Evolutionary conservation across 2,329 filamentous ascomycete species (phyloP).

Genomic region (Pseudocercospora pini-densiflorae): DNA sequence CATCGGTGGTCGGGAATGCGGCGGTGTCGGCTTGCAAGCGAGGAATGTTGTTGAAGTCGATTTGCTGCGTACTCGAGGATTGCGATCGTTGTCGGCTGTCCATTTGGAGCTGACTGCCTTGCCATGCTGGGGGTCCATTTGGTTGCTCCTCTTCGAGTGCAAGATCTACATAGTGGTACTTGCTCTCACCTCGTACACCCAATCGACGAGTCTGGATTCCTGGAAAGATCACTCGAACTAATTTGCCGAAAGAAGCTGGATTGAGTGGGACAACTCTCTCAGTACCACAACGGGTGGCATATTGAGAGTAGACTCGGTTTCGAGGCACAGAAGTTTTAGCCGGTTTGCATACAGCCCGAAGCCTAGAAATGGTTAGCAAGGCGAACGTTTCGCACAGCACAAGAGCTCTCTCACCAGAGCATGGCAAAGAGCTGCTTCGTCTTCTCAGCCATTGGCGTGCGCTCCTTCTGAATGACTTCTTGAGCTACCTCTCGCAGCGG

Average conservation of each 20-base stretch:
- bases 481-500: slow-evolving; percentile 72
- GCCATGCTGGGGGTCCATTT: slow-evolving; percentile 31
- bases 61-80: slow-evolving; percentile 37
- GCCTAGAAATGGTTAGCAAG: slow-evolving; percentile 56
- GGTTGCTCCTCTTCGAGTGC: slow-evolving; percentile 53
- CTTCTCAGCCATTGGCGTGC: slow-evolving; percentile 79
- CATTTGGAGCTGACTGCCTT: slow-evolving; percentile 26
- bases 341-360: slow-evolving; percentile 72
- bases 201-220: slow-evolving; percentile 90
- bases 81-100: slow-evolving; percentile 36
- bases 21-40: slow-evolving; percentile 55
- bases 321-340: slow-evolving; percentile 87
- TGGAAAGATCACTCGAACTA: slow-evolving; percentile 94
- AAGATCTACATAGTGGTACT: slow-evolving; percentile 83
- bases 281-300: slow-evolving; percentile 88
- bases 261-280: slow-evolving; percentile 95
- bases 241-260: slow-evolving; percentile 95
- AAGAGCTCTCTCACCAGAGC: slow-evolving; percentile 85
- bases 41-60: slow-evolving; percentile 47
- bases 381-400: no score
- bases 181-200: slow-evolving; percentile 93
- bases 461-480: slow-evolving; percentile 78
- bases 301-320: slow-evolving; percentile 92
- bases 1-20: slow-evolving; percentile 48
- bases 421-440: slow-evolving; percentile 87